These are phyloP conservation scores for Aspergillus costaricaensis DNA, from an alignment of 2,329 filamentous ascomycete genomes.

Conservation along the genomic window DNA sequence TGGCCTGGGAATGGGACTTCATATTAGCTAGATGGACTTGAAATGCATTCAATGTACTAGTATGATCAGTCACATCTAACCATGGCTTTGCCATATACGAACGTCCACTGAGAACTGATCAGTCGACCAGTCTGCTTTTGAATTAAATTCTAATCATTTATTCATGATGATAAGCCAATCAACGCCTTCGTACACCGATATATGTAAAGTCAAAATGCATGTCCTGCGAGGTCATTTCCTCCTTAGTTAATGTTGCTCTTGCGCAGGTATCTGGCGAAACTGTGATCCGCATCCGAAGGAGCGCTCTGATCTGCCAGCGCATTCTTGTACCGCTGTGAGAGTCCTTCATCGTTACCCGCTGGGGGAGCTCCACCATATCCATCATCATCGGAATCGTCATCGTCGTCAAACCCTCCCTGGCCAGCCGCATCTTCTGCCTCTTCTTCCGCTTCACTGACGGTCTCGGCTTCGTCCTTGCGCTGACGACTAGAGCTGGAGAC, in stretches of 20 bases:
- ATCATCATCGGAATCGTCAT: slow-evolving; percentile 54
- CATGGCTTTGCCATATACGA: no score
- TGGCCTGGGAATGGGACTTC: no score
- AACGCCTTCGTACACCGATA: slow-evolving; percentile 10
- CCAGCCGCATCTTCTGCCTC: slow-evolving; percentile 44
- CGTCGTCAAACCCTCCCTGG: slow-evolving; percentile 45
- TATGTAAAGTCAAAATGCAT: not conserved
- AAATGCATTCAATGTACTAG: no score
- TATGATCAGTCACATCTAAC: no score
- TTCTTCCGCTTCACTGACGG: slow-evolving; percentile 54
- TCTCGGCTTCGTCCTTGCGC: slow-evolving; percentile 39
- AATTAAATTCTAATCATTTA: slow-evolving; percentile 4
- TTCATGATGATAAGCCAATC: not conserved
- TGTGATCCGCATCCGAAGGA: slow-evolving; percentile 50
- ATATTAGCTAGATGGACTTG: no score
- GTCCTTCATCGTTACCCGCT: slow-evolving; percentile 63
- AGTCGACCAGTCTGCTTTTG: no score
- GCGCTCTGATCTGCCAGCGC: slow-evolving; percentile 62
- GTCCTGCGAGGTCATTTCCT: not conserved
- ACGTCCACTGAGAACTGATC: no score
- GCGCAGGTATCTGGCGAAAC: slow-evolving; percentile 54
- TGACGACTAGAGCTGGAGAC: slow-evolving; percentile 49
- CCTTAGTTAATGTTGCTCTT: slow-evolving; percentile 37
- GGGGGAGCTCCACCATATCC: slow-evolving; percentile 63
- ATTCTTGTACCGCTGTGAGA: slow-evolving; percentile 75